Percentiles rank a stretch among this genome's conserved stretches.
Evolutionary conservation across 1,284 basidiomycete species (phyloP).

Genomic region (Trichosporon asahii): DNA sequence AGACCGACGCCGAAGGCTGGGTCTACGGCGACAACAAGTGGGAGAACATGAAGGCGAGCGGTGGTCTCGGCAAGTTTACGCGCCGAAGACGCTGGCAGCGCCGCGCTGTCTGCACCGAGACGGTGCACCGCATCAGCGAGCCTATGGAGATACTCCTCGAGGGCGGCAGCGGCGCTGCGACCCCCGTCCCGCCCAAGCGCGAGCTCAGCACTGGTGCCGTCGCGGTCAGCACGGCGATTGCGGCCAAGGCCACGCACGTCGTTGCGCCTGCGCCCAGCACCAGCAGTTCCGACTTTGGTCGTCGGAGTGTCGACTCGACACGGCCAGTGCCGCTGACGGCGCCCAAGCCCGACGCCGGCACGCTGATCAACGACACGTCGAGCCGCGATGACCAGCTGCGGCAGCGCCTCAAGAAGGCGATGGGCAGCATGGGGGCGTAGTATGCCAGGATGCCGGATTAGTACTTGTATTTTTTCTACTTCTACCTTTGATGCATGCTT

Average conservation of each 20-base stretch:
- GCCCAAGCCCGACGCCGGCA: not conserved
- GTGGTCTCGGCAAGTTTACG: conserved; percentile 87
- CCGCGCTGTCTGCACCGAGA: conserved; percentile 71
- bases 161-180: conserved; percentile 10
- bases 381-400: conserved; percentile 45
- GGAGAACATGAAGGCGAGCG: conserved; percentile 72
- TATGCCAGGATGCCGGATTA: conserved; percentile 3
- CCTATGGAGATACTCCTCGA: not conserved
- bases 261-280: not conserved
- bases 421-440: conserved; percentile 48
- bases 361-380: conserved; percentile 7
- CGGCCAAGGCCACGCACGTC: conserved; percentile 2
- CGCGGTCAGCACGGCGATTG: not conserved
- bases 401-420: conserved; percentile 50
- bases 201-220: not conserved
- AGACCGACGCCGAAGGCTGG: conserved; percentile 86
- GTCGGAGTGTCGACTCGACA: not conserved
- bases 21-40: conserved; percentile 94
- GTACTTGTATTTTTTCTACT: not conserved
- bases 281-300: not conserved
- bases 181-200: conserved; percentile 6
- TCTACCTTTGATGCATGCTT: not conserved
- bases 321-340: not conserved
- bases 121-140: conserved; percentile 56
- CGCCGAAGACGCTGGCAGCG: conserved; percentile 78